Conservation (phyloP, 169 alveolate genomes). For the Hepatocystis sp. region DNA sequence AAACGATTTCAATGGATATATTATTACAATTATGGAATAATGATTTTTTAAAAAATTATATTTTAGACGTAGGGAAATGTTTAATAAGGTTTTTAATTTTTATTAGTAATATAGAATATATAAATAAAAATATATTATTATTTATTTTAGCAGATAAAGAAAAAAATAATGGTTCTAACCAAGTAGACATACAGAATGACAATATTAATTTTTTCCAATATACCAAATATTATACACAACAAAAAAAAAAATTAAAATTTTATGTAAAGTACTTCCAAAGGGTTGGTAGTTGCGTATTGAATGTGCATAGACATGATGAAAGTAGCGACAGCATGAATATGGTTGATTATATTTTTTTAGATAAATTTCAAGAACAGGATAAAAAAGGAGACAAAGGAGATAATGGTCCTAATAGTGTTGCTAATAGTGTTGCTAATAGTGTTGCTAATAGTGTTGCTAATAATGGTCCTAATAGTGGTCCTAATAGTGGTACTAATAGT, state of each 20-base stretch:
- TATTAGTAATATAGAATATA: conserved; percentile 49
- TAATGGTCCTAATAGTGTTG: no score
- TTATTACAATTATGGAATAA: conserved; percentile 66
- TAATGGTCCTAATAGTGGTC: no score
- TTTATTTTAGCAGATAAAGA: conserved; percentile 25
- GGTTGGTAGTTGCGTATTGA: background rate
- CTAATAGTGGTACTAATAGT: no score
- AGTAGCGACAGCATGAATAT: background rate
- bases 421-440: no score
- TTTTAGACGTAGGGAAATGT: conserved; percentile 44
- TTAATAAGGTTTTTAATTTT: conserved; percentile 42
- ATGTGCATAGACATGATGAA: background rate
- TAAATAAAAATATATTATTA: conserved; percentile 41
- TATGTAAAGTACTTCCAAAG: background rate
- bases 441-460: no score
- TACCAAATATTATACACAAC: conserved; percentile 6
- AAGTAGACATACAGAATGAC: conserved; percentile 10
- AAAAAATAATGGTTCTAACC: conserved; percentile 27
- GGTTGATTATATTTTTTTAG: no score
- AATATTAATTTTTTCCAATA: background rate
- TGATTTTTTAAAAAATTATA: conserved; percentile 15
- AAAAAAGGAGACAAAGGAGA: no score
- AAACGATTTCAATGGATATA: conserved; percentile 58
- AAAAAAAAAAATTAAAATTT: conserved; percentile 19
- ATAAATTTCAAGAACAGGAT: no score